These are phyloP conservation scores for Candida jianshihensis DNA, from an alignment of 805 yeast species.

Conservation along the genomic window DNA sequence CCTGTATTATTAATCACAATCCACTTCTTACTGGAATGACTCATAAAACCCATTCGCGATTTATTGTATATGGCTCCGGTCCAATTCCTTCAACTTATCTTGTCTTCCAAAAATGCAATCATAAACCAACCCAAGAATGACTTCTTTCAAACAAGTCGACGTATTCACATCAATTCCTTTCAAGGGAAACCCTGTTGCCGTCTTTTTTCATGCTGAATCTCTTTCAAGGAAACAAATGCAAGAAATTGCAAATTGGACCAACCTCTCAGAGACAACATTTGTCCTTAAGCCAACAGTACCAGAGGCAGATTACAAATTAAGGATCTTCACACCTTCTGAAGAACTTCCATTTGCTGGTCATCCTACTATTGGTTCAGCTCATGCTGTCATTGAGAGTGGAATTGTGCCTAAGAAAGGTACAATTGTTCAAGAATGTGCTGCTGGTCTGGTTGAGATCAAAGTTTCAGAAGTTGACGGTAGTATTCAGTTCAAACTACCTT, in stretches of 20 bases:
- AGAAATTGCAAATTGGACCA: conserved; percentile 50
- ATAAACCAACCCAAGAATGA: background rate
- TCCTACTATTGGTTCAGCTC: conserved; percentile 50
- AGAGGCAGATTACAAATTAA: conserved; percentile 38
- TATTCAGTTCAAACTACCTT: conserved; percentile 25
- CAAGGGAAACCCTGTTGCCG: conserved; percentile 48
- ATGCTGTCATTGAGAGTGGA: conserved; percentile 36
- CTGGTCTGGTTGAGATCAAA: conserved; percentile 34
- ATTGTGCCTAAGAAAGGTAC: conserved; percentile 22
- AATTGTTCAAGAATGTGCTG: conserved; percentile 37
- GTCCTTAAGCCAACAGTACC: conserved; percentile 32
- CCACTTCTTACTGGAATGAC: no score
- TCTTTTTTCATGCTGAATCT: conserved; percentile 34
- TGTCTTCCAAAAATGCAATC: background rate
- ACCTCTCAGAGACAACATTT: conserved; percentile 53
- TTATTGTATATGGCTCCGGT: no score
- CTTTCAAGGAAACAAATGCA: conserved; percentile 36
- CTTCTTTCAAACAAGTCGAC: conserved; percentile 27
- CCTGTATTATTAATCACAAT: no score
- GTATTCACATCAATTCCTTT: conserved; percentile 26
- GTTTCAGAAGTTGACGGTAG: conserved; percentile 14
- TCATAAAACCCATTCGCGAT: background rate
- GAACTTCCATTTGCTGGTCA: conserved; percentile 63
- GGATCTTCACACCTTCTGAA: conserved; percentile 40
- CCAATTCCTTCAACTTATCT: background rate